Base-by-base conservation (phyloP, 352 stramenopile genomes). In the Phytophthora vignae region DNA sequence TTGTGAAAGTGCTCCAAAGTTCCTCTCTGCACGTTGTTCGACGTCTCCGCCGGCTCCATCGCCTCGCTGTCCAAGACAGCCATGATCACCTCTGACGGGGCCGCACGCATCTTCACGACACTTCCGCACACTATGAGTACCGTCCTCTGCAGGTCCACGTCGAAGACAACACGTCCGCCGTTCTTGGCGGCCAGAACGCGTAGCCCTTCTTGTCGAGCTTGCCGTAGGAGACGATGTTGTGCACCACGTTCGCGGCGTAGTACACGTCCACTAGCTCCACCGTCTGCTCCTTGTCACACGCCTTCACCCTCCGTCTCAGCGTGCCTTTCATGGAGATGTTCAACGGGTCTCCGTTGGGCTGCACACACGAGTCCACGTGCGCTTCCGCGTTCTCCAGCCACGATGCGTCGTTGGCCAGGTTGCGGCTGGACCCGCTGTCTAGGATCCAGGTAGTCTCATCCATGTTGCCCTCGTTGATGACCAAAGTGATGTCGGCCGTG, bases 211-310 rank as follows among this genome's bases (percentile, higher is more conserved):
- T 48, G 25, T 56, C 58, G 1, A 56, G 15, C 25, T 11, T 29
- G 4, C 58, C 58, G 58, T 64, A 64, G 33, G 33, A 40, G 33
- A 40, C 12, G 11, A 40, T 40, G 33, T 40, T 40, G 33, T 40
- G 33, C 33, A 40, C 33, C 33, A 40, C 33, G 33, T 40, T 40
- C 33, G 33, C 33, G 33, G 33, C 33, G 33, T 40, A 40, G 33
- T 40, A 40, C 33, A 40, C 33, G 33, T 40, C 33, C 33, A 40
- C 33, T 9, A 40, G 33, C 33, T 12, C 12, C 33, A 40, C 33
- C 33, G 33, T 40, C 33, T 40, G 33, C 2, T 40, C 33, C 8
- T 40, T 40, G 33, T 9, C 7, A 40, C 33, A 40, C 33, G 33
- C 33, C 33, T 40, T 40, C 11, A 40, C 33, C 11, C 33, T 29